A percentile compares a stretch with the other conserved stretches of the same genome.
phyloP scores from a whole-genome alignment of 2,329 filamentous ascomycete genomes.

The Rhynchosporium agropyri region DNA sequence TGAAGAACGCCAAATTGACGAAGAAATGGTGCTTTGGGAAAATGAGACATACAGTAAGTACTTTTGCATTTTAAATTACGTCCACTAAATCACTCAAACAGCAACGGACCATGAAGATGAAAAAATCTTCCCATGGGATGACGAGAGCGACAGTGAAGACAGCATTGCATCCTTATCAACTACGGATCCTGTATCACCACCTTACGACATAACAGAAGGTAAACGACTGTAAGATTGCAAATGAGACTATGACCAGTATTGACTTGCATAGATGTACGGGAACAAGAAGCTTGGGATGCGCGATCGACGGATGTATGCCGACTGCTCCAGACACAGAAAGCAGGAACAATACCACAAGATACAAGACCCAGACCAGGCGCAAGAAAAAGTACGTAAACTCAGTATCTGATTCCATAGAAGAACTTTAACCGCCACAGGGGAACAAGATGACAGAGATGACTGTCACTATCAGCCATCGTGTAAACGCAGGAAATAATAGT shows the following conservation, averaged over 20 bases:
- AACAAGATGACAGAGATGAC: no score
- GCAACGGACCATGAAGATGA: neutral
- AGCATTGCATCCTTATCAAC: neutral
- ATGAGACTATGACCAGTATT: neutral
- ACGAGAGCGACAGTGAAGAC: constrained; percentile 18
- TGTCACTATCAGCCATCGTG: no score
- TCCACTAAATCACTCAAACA: neutral
- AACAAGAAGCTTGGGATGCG: no score
- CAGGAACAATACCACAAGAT: no score
- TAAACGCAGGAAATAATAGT: no score
- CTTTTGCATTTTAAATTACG: no score
- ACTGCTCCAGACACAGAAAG: no score
- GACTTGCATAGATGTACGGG: neutral
- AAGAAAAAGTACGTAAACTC: no score
- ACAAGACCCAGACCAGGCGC: no score
- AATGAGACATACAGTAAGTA: neutral
- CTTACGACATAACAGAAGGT: neutral
- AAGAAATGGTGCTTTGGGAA: constrained; percentile 3
- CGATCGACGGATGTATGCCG: no score
- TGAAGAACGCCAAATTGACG: neutral
- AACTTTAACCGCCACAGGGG: no score
- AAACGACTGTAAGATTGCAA: neutral
- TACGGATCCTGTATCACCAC: neutral
- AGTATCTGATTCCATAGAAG: no score
- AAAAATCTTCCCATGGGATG: neutral